Conservation (phyloP, 2,329 filamentous ascomycete species). For the Sarocladium strictum region DNA sequence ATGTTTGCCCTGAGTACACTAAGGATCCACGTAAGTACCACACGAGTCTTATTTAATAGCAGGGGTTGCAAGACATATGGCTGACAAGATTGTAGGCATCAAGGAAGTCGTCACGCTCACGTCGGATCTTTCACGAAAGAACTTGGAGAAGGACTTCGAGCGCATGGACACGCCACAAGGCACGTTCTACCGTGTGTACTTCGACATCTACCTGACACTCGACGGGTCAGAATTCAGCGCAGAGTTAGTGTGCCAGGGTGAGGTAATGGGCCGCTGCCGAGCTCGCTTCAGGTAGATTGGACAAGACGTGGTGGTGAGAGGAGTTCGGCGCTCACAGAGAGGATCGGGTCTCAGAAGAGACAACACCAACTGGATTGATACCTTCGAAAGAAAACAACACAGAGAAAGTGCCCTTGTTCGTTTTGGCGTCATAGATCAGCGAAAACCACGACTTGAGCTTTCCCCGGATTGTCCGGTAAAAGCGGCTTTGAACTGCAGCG, state of each 20-base stretch:
- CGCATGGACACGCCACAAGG: constrained; percentile 98
- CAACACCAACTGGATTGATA: not conserved
- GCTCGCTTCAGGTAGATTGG: constrained; percentile 66
- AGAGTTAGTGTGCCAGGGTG: constrained; percentile 96
- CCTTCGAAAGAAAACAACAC: not conserved
- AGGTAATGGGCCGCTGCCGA: constrained; percentile 96
- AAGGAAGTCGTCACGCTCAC: constrained; percentile 98
- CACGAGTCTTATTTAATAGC: too few species aligned
- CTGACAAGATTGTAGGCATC: constrained; percentile 62
- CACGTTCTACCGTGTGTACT: constrained; percentile 83
- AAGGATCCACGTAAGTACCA: constrained; percentile 99
- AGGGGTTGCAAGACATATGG: not conserved
- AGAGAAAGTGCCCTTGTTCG: not conserved
- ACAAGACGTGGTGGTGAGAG: not conserved
- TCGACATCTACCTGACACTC: constrained; percentile 82
- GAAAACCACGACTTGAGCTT: not conserved
- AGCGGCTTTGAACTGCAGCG: too few species aligned
- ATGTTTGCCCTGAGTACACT: constrained; percentile 96
- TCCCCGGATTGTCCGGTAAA: too few species aligned
- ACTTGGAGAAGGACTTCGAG: constrained; percentile 98
- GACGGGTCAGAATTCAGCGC: constrained; percentile 98
- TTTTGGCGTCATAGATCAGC: not conserved
- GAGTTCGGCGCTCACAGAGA: not conserved
- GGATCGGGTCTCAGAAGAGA: not conserved
- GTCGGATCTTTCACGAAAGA: constrained; percentile 94